Base-by-base conservation (phyloP, 768 basidiomycete species). In the Mycena filopes region DNA sequence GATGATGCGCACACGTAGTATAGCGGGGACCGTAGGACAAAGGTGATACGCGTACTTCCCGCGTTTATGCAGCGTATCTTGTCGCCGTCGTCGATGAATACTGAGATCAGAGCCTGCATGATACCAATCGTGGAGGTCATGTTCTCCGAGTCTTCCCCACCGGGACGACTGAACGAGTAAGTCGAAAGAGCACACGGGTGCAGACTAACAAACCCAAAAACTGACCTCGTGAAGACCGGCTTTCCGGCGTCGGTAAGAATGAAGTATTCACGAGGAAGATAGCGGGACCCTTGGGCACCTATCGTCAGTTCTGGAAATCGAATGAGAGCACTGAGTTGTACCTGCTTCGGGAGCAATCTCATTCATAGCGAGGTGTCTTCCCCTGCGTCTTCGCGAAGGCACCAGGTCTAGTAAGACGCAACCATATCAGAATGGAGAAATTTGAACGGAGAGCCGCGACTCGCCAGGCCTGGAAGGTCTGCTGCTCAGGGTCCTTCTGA, bases 171-270 rank as follows among this genome's bases (percentile, higher is more conserved):
- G 42, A 25, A 23, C n/a, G 13, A 33, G 46, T 47, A 6, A 63
- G 66, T 51, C 36, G 16, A 66, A 23, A 13, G 33, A 71, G 54
- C 42, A 42, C 46, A 47, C 48, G 57, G 69, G 48, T 66, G 60
- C 40, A 55, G 54, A 54, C 13, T 33, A n/a, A 29, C 25, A n/a
- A 46, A 25, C 70, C 81, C 63, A 76, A 93, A n/a, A 36, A 36
- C 36, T 36, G 36, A 9, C 96, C 93, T 94, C 45, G 89, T 84
- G 73, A 93, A 99, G 13, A 99, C 96, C n/a, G 96, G 96, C 77
- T 99, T 99, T 29, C 98, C 98, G 31, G 98, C 98, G 66, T 96
- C 89, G 0, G 96, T 98, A 21, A 99, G 84, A 18, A 98, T 87
- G 73, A 93, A 98, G 76, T 98, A 99, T 73, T 94, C 88, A 55